Percentiles rank a stretch among this genome's conserved stretches.
Evolutionary conservation across 2,329 filamentous ascomycete species (phyloP).

Genomic region (Aureobasidium lini): DNA sequence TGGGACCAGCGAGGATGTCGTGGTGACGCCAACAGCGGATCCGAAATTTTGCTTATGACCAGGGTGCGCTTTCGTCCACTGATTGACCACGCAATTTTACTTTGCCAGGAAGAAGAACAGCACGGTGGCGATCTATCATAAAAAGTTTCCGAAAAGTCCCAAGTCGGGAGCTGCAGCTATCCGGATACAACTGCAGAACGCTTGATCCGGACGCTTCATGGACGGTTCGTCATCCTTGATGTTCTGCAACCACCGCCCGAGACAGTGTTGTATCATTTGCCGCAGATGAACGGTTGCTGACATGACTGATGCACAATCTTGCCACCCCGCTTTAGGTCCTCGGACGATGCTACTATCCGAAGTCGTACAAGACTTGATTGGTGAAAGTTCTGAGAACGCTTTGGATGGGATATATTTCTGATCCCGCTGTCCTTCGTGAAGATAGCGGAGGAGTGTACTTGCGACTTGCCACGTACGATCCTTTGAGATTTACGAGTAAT

Average conservation of each 20-base stretch:
- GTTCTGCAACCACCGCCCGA: neutral
- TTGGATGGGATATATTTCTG: neutral
- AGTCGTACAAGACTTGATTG: neutral
- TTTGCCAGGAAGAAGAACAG: neutral
- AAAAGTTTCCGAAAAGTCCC: neutral
- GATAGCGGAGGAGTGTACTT: neutral
- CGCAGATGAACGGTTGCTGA: constrained; percentile 1
- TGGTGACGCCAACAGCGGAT: constrained; percentile 1
- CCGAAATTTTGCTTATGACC: neutral
- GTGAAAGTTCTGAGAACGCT: neutral
- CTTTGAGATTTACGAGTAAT: neutral
- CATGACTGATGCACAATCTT: constrained; percentile 4
- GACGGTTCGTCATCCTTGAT: neutral
- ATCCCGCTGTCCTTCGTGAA: neutral
- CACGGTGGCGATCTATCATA: constrained; percentile 1
- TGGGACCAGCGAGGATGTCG: constrained; percentile 7
- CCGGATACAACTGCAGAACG: constrained; percentile 4
- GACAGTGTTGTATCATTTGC: neutral
- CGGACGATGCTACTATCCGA: constrained; percentile 3
- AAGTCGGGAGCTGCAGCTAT: neutral
- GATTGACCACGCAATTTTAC: neutral
- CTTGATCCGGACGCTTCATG: constrained; percentile 3
- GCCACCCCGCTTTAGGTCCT: constrained; percentile 4
- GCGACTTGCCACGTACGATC: neutral
- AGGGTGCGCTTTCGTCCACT: neutral